phyloP scores from a whole-genome alignment of 345 rosid genomes.

The Brassica juncea region DNA sequence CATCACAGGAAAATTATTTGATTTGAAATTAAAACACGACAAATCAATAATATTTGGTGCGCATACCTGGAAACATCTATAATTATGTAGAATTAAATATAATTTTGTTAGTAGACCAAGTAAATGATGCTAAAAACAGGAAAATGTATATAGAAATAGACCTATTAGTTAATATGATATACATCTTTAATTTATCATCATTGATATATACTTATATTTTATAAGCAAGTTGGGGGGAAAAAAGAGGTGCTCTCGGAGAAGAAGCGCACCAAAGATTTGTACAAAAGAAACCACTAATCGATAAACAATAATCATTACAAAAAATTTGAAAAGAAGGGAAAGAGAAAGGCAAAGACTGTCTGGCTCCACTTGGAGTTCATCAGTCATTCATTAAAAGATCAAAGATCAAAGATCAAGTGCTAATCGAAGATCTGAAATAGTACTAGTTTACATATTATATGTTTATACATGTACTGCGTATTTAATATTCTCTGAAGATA shows the following conservation, averaged over 20 bases:
- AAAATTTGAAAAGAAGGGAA: slow-evolving; percentile 1
- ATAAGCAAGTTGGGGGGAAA: slow-evolving; percentile 31
- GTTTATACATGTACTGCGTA: not conserved
- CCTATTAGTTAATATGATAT: not conserved
- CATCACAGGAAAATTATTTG: not conserved
- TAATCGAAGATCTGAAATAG: slow-evolving; percentile 21
- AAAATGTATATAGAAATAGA: not conserved
- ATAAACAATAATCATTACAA: not conserved
- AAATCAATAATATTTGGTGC: not conserved
- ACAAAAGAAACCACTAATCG: slow-evolving; percentile 2
- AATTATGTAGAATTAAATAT: not conserved
- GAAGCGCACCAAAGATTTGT: slow-evolving; percentile 35
- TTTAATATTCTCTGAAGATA: slow-evolving; percentile 26
- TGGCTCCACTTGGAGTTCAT: slow-evolving; percentile 34
- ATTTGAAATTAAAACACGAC: not conserved
- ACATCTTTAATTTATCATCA: not conserved
- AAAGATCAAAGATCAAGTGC: slow-evolving; percentile 1
- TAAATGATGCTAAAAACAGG: not conserved
- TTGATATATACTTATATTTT: not conserved
- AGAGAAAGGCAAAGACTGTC: slow-evolving; percentile 35
- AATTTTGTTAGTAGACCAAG: not conserved
- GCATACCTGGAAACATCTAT: not conserved
- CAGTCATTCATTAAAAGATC: not conserved
- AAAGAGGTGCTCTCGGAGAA: slow-evolving; percentile 33
- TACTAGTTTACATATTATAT: not conserved